These are phyloP conservation scores for Pythium sukuiense DNA, from an alignment of 352 stramenopile species.

Conservation along the genomic window DNA sequence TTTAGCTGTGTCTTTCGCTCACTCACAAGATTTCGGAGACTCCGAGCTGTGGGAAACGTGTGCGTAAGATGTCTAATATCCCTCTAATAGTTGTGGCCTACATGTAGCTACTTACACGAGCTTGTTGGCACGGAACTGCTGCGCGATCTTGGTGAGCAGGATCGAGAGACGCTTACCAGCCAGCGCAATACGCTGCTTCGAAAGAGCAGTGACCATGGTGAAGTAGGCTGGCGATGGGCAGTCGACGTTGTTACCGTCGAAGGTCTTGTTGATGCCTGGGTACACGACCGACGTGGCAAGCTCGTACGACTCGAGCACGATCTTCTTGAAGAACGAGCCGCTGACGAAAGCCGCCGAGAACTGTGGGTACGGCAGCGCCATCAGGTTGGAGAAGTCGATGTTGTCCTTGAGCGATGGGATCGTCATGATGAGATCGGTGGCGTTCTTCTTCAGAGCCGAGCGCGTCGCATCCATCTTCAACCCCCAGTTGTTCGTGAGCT, in stretches of 20 bases:
- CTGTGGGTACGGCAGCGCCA: constrained; percentile 7
- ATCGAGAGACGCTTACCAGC: constrained; percentile 51
- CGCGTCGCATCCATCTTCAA: constrained; percentile 17
- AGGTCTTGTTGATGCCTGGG: constrained; percentile 15
- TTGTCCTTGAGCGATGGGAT: constrained; percentile 7
- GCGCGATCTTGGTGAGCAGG: constrained; percentile 52
- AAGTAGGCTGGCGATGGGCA: constrained; percentile 49
- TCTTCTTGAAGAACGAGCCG: constrained; percentile 1
- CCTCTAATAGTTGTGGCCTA: not conserved
- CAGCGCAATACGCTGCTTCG: constrained; percentile 45
- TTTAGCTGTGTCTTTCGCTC: not conserved
- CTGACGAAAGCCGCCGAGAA: constrained; percentile 11
- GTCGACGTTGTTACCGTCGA: constrained; percentile 24
- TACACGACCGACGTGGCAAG: constrained; percentile 16
- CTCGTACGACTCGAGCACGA: constrained; percentile 27
- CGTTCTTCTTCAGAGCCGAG: constrained; percentile 31
- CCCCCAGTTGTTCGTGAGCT: constrained; percentile 56
- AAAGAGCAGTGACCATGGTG: constrained; percentile 26
- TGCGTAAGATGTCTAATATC: not conserved
- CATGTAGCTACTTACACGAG: constrained; percentile 27
- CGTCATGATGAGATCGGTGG: constrained; percentile 34
- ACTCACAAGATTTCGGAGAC: not conserved
- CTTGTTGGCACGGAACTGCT: constrained; percentile 36
- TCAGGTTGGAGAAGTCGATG: constrained; percentile 12
- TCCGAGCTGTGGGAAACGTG: not conserved